Conservation (phyloP, 2,329 filamentous ascomycete species). For the Cladophialophora psammophila region DNA sequence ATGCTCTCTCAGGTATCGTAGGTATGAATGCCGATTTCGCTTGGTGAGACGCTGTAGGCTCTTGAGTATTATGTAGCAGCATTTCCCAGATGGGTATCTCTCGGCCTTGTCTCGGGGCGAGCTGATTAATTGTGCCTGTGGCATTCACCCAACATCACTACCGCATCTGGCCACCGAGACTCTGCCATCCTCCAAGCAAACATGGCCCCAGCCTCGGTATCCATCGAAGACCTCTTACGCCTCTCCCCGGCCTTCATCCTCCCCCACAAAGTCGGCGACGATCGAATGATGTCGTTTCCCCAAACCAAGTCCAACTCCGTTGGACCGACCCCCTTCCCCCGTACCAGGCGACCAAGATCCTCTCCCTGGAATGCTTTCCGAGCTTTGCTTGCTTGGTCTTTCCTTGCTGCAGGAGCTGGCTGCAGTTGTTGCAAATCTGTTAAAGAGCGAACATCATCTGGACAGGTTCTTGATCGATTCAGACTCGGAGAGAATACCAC, state of each 20-base stretch:
- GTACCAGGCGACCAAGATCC: not conserved
- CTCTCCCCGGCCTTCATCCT: not conserved
- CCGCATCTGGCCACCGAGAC: not conserved
- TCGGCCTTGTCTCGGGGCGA: conserved; percentile 10
- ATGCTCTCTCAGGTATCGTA: too few relatives aligned
- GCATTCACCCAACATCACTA: not conserved
- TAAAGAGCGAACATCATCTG: not conserved
- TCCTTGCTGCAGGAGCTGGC: conserved; percentile 2
- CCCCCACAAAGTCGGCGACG: conserved; percentile 5
- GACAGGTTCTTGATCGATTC: not conserved
- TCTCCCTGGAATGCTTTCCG: not conserved
- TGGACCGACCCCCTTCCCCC: conserved; percentile 16
- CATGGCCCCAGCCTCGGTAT: not conserved
- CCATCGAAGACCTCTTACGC: not conserved
- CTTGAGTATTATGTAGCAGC: not conserved
- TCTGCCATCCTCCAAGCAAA: not conserved
- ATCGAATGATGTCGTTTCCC: conserved; percentile 9
- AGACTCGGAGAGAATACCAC: conserved; percentile 15
- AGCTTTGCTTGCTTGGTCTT: not conserved
- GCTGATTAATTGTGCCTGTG: not conserved
- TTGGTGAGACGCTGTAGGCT: not conserved
- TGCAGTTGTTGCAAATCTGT: not conserved
- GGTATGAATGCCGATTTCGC: not conserved
- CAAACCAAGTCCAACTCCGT: conserved; percentile 10
- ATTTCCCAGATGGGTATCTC: not conserved